Conservation (phyloP, 73 alveolate genomes). For the Stentor coeruleus region DNA sequence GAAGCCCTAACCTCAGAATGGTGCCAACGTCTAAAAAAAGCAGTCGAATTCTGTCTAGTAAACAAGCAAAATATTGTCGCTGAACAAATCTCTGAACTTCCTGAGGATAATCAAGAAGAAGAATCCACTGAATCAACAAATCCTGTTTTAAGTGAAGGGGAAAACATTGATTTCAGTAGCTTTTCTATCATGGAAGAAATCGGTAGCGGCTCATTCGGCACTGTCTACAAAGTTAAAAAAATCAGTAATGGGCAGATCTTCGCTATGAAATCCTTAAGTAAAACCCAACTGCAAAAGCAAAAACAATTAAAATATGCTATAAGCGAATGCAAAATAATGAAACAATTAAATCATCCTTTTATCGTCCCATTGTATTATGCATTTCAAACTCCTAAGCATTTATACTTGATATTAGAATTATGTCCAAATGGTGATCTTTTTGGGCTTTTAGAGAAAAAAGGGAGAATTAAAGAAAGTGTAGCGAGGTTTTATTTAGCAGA, state of each 20-base stretch:
- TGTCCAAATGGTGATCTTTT: slow-evolving; percentile 64
- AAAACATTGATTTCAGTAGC: slow-evolving; percentile 22
- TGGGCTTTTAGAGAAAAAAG: slow-evolving; percentile 44
- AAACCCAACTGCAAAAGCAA: slow-evolving; percentile 75
- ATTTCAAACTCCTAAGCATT: slow-evolving; percentile 49
- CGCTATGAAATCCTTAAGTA: slow-evolving; percentile 86
- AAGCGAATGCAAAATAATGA: slow-evolving; percentile 36
- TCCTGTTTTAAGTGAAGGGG: slow-evolving; percentile 10
- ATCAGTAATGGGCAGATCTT: slow-evolving; percentile 31
- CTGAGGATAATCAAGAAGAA: slow-evolving; percentile 22
- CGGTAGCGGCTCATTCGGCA: slow-evolving; percentile 34
- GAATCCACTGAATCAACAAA: slow-evolving; percentile 17
- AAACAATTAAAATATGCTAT: slow-evolving; percentile 49
- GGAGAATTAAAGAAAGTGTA: slow-evolving; percentile 36
- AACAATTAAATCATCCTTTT: slow-evolving; percentile 49
- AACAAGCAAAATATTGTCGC: too few species aligned
- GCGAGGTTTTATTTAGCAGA: slow-evolving; percentile 62
- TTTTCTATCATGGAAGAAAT: slow-evolving; percentile 25
- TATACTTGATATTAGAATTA: slow-evolving; percentile 50
- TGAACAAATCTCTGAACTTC: too few species aligned
- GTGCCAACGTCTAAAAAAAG: slow-evolving; percentile 22
- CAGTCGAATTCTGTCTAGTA: slow-evolving; percentile 7
- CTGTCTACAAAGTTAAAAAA: slow-evolving; percentile 35
- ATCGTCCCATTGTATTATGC: slow-evolving; percentile 51
- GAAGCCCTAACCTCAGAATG: neutral